These are phyloP conservation scores for Acer campestre DNA, from an alignment of 345 rosid genomes.

Conservation along the genomic window DNA sequence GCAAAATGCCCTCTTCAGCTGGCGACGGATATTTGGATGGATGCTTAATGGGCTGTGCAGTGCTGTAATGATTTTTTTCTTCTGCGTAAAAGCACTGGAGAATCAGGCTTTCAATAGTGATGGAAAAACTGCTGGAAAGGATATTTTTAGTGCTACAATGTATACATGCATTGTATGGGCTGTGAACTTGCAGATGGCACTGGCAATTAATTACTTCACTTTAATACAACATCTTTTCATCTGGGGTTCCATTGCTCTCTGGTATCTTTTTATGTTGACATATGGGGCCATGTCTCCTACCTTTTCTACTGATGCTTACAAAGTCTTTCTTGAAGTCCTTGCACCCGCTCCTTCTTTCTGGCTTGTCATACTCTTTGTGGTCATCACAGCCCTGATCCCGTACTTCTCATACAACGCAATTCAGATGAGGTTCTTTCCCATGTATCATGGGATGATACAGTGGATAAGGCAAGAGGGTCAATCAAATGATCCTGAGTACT, in stretches of 20 bases:
- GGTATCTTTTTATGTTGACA: slow-evolving; percentile 73
- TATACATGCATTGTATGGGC: slow-evolving; percentile 87
- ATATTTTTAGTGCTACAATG: slow-evolving; percentile 72
- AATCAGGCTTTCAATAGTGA: slow-evolving; percentile 62
- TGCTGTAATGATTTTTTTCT: slow-evolving; percentile 64
- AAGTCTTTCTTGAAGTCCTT: slow-evolving; percentile 71
- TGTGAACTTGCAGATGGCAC: slow-evolving; percentile 82
- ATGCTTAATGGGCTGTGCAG: slow-evolving; percentile 73
- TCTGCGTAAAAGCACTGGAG: slow-evolving; percentile 63
- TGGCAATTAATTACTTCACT: slow-evolving; percentile 80
- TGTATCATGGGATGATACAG: slow-evolving; percentile 90
- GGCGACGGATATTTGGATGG: slow-evolving; percentile 81
- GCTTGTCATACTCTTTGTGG: slow-evolving; percentile 61
- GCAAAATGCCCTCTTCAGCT: slow-evolving; percentile 78
- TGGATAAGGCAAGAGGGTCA: slow-evolving; percentile 78
- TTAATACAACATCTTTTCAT: slow-evolving; percentile 64
- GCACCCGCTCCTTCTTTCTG: slow-evolving; percentile 80
- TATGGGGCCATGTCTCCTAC: slow-evolving; percentile 58
- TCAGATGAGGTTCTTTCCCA: slow-evolving; percentile 84
- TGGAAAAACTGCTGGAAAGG: slow-evolving; percentile 66
- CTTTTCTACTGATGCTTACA: slow-evolving; percentile 52
- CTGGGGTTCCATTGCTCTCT: slow-evolving; percentile 66
- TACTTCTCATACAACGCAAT: slow-evolving; percentile 63
- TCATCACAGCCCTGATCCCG: slow-evolving; percentile 55
- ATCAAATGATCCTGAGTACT: slow-evolving; percentile 65